Conservation (phyloP, 2,329 filamentous ascomycete genomes). For the Xylariaceae sp. region DNA sequence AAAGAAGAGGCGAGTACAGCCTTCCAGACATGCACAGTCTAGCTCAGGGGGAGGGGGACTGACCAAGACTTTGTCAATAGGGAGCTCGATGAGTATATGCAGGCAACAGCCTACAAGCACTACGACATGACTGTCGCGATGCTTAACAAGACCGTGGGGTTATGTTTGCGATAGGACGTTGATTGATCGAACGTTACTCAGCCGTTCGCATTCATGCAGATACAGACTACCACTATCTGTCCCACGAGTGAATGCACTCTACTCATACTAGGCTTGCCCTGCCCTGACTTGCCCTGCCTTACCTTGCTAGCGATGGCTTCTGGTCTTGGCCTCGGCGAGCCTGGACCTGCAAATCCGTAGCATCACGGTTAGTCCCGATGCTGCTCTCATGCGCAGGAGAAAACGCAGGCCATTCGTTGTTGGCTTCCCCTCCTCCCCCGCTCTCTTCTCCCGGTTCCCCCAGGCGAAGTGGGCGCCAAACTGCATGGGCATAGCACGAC, state of each 20-base stretch:
- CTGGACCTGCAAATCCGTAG: constrained; percentile 3
- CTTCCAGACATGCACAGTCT: background rate
- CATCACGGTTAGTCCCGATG: constrained; percentile 4
- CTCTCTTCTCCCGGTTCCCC: constrained; percentile 4
- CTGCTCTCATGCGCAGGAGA: constrained; percentile 1
- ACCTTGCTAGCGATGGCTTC: background rate
- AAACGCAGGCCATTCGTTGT: background rate
- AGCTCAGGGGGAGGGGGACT: constrained; percentile 6
- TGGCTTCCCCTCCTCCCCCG: background rate
- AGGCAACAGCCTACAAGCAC: constrained; percentile 45
- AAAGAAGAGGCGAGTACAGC: constrained; percentile 17
- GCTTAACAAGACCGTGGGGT: constrained; percentile 67
- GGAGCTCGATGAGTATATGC: constrained; percentile 18
- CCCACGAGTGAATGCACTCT: constrained; percentile 1
- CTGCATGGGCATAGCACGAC: constrained; percentile 7
- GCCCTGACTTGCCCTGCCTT: background rate
- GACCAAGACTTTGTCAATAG: constrained; percentile 17
- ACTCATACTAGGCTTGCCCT: background rate
- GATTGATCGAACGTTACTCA: constrained; percentile 6
- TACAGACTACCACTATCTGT: background rate
- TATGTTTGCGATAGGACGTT: constrained; percentile 50
- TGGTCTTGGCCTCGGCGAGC: constrained; percentile 3
- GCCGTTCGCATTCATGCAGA: constrained; percentile 1
- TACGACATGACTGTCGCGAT: constrained; percentile 66
- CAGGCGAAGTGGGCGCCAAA: constrained; percentile 2